Conservation (phyloP, 768 basidiomycete genomes). For the Amanita inopinata region DNA sequence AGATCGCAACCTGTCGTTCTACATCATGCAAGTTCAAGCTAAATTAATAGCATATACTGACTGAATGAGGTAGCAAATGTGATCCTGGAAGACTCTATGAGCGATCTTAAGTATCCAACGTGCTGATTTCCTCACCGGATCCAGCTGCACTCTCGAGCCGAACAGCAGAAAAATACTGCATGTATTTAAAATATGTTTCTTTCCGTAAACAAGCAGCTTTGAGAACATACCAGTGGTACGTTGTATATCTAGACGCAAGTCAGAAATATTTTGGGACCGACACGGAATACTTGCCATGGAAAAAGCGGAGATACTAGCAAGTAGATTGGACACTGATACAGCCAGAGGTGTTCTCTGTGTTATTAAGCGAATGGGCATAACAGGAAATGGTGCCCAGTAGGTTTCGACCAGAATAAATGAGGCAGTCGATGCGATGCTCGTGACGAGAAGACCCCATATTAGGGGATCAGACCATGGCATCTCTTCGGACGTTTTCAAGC, state of each 20-base stretch:
- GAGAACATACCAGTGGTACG: slow-evolving; percentile 61
- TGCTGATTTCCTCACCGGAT: slow-evolving; percentile 44
- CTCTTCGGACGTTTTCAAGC: slow-evolving; percentile 70
- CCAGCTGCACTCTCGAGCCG: slow-evolving; percentile 54
- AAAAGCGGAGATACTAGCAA: slow-evolving; percentile 69
- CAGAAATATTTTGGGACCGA: slow-evolving; percentile 8
- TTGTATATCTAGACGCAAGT: slow-evolving; percentile 60
- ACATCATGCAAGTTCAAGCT: no score
- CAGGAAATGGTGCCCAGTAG: slow-evolving; percentile 69
- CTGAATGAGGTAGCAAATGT: slow-evolving; percentile 86
- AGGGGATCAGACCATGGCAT: slow-evolving; percentile 66
- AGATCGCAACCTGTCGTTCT: slow-evolving; percentile 56
- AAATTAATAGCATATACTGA: no score
- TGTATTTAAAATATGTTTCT: slow-evolving; percentile 8
- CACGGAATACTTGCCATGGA: slow-evolving; percentile 48
- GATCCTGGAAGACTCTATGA: slow-evolving; percentile 37
- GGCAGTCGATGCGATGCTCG: slow-evolving; percentile 42
- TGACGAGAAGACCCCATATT: slow-evolving; percentile 55
- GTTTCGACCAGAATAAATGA: slow-evolving; percentile 76
- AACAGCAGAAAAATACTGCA: slow-evolving; percentile 78
- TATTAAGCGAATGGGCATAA: slow-evolving; percentile 81
- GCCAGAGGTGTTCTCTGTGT: slow-evolving; percentile 73
- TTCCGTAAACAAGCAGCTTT: slow-evolving; percentile 7
- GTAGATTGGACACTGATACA: slow-evolving; percentile 71
- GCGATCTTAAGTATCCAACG: slow-evolving; percentile 2